Conservation (phyloP, 2,329 filamentous ascomycete species). For the Aspergillus puulaauensis region DNA sequence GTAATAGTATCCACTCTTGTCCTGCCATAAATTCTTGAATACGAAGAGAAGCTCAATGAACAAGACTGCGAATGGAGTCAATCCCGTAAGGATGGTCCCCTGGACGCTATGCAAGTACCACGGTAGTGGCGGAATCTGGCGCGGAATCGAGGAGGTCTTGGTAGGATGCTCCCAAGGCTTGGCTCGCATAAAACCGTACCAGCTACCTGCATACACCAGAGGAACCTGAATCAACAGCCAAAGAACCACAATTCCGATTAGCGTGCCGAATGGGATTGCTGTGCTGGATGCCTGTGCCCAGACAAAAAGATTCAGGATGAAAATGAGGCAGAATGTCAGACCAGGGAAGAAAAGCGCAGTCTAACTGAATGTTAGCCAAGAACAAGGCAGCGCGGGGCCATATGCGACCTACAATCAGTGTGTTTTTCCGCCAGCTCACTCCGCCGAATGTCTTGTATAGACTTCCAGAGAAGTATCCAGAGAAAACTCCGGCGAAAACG, state of each 20-base stretch:
- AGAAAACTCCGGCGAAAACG: conserved; percentile 78
- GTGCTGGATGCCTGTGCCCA: conserved; percentile 89
- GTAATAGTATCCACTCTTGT: conserved; percentile 90
- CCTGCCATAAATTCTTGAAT: conserved; percentile 84
- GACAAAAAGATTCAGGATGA: conserved; percentile 83
- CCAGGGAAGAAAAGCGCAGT: conserved; percentile 79
- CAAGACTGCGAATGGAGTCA: conserved; percentile 82
- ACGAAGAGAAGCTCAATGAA: conserved; percentile 86
- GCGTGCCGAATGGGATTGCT: conserved; percentile 77
- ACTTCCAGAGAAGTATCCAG: conserved; percentile 81
- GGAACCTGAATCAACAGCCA: conserved; percentile 87
- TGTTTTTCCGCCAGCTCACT: conserved; percentile 71
- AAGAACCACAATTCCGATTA: conserved; percentile 69
- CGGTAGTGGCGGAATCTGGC: conserved; percentile 70
- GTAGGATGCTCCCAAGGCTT: conserved; percentile 78
- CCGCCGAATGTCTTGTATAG: conserved; percentile 84
- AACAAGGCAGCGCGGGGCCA: neutral
- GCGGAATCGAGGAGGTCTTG: conserved; percentile 68
- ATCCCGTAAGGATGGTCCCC: conserved; percentile 68
- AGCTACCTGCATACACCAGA: conserved; percentile 77
- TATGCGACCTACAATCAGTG: conserved; percentile 53
- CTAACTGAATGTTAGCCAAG: conserved; percentile 24
- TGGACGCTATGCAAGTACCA: conserved; percentile 71
- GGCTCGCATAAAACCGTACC: conserved; percentile 69
- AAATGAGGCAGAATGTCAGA: conserved; percentile 70